These are phyloP conservation scores for Populus euphratica DNA, from an alignment of 345 rosid genomes.

Conservation along the genomic window DNA sequence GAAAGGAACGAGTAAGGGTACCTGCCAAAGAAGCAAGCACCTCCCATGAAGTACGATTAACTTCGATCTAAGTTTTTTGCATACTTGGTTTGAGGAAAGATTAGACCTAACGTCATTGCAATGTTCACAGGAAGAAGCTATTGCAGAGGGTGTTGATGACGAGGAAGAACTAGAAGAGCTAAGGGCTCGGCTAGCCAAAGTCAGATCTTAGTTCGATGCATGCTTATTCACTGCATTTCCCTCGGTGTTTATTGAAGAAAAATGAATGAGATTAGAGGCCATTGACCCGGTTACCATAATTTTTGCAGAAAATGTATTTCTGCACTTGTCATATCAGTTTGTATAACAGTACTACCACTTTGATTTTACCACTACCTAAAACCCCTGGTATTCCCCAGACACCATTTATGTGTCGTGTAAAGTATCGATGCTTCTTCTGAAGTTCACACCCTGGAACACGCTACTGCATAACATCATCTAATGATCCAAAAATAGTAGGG, in stretches of 20 bases:
- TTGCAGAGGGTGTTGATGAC: slow-evolving; percentile 8
- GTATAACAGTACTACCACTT: background rate
- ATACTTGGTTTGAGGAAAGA: background rate
- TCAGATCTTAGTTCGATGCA: slow-evolving; percentile 3
- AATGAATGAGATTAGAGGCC: too few relatives aligned
- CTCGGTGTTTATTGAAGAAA: background rate
- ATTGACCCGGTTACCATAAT: background rate
- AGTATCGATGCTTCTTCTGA: too few relatives aligned
- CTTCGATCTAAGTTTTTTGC: background rate
- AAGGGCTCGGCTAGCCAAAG: slow-evolving; percentile 13
- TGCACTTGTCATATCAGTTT: background rate
- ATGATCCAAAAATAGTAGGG: too few relatives aligned
- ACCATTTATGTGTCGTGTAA: too few relatives aligned
- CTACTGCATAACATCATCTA: too few relatives aligned
- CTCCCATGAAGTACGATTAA: slow-evolving; percentile 20
- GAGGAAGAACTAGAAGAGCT: slow-evolving; percentile 12
- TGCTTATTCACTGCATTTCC: background rate
- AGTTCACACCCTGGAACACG: too few relatives aligned
- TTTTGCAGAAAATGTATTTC: background rate
- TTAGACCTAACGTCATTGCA: background rate
- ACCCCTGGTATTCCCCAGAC: too few relatives aligned
- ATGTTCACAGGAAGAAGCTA: slow-evolving; percentile 6
- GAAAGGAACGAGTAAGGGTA: slow-evolving; percentile 23
- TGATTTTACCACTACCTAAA: too few relatives aligned
- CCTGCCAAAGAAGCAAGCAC: slow-evolving; percentile 27